These are phyloP conservation scores for Kodamaea sp. DNA, from an alignment of 1,139 yeast genomes.

Conservation along the genomic window DNA sequence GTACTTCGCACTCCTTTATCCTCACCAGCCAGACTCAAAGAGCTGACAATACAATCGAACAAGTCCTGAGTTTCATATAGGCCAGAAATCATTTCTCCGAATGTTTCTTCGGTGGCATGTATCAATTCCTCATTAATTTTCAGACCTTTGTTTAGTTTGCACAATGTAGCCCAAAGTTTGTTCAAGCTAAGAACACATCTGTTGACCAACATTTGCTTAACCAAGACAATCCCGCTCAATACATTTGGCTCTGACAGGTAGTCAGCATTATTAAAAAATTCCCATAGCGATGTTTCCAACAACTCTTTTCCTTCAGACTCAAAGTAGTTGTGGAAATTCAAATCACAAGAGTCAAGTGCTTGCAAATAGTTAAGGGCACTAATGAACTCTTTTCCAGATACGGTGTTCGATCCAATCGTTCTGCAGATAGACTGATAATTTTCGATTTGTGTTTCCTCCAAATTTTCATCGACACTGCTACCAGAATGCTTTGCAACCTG, in stretches of 20 bases:
- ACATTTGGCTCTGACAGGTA: conserved; percentile 13
- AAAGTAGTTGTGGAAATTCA: conserved; percentile 27
- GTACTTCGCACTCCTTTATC: conserved; percentile 6
- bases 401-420: conserved; percentile 11
- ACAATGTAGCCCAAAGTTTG: conserved; percentile 26
- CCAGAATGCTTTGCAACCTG: conserved; percentile 32
- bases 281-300: conserved; percentile 32
- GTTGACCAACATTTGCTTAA: conserved; percentile 39
- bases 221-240: conserved; percentile 32
- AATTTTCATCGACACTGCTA: conserved; percentile 11
- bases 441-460: conserved; percentile 18
- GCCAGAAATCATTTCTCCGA: conserved; percentile 34
- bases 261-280: conserved; percentile 19
- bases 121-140: conserved; percentile 14
- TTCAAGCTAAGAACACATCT: conserved; percentile 20
- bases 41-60: conserved; percentile 14
- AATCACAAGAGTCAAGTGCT: conserved; percentile 20
- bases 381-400: conserved; percentile 20
- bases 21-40: conserved; percentile 10
- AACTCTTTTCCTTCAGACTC: conserved; percentile 24
- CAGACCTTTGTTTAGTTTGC: conserved; percentile 17
- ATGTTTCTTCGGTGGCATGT: conserved; percentile 26
- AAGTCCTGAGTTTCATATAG: conserved; percentile 24
- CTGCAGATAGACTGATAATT: conserved; percentile 22
- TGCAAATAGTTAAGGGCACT: conserved; percentile 27